A percentile compares a stretch with the other conserved stretches of the same genome.
Evolutionary conservation across 208 protist genomes (phyloP).

Genomic region (Acanthamoeba lenticulata): DNA sequence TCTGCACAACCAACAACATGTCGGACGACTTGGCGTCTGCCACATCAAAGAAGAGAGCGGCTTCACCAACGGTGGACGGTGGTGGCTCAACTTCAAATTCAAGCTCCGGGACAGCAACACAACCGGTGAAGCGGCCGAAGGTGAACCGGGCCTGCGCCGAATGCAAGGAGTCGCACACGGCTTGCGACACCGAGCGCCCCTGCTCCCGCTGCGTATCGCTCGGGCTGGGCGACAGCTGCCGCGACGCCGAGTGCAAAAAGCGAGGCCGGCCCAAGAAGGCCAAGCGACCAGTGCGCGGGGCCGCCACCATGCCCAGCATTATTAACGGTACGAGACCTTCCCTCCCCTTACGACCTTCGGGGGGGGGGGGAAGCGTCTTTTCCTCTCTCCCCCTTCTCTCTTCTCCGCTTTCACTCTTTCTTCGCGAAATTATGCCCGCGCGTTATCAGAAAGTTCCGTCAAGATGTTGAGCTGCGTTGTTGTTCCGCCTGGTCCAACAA

Average conservation of each 20-base stretch:
- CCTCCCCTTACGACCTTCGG: not conserved
- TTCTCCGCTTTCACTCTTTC: not conserved
- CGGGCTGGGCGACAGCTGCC: not conserved
- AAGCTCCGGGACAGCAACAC: not conserved
- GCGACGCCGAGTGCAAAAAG: constrained; percentile 55
- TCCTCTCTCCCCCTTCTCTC: not conserved
- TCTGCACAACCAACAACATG: too few species aligned
- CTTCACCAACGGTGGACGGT: not conserved
- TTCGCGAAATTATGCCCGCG: too few species aligned
- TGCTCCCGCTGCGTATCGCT: constrained; percentile 48
- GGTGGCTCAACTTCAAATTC: not conserved
- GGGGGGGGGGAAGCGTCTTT: not conserved
- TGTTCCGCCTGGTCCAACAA: too few species aligned
- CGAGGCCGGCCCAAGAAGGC: constrained; percentile 32
- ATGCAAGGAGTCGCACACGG: constrained; percentile 57
- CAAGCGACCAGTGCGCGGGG: not conserved
- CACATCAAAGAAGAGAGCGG: not conserved
- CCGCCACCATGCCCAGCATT: not conserved
- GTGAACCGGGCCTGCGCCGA: constrained; percentile 4
- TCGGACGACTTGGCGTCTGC: too few species aligned
- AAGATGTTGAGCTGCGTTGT: too few species aligned
- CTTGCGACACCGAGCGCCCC: constrained; percentile 18
- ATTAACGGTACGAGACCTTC: not conserved
- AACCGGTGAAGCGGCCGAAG: not conserved
- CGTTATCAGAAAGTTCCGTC: too few species aligned